Evolutionary conservation across 2,329 filamentous ascomycete species (phyloP).

Genomic region (Fusarium sp.): DNA sequence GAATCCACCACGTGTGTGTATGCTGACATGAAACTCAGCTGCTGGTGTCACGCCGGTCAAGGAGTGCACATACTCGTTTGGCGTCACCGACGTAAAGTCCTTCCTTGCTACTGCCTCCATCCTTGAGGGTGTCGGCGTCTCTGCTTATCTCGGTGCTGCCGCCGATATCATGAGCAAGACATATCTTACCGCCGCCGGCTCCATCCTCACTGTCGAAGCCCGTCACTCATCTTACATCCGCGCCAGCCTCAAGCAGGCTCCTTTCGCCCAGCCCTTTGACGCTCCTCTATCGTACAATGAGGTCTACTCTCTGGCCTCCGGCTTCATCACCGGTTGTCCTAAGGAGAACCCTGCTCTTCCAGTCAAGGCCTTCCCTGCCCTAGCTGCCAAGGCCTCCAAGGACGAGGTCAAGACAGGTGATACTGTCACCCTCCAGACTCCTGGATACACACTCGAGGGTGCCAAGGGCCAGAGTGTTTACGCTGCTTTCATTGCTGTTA

Average conservation of each 20-base stretch:
- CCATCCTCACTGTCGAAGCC: constrained; percentile 71
- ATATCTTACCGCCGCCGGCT: constrained; percentile 69
- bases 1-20: neutral
- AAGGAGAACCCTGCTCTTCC: constrained; percentile 64
- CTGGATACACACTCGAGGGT: constrained; percentile 42
- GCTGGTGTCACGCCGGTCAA: constrained; percentile 61
- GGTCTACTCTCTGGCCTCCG: constrained; percentile 72
- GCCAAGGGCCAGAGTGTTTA: constrained; percentile 43
- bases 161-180: constrained; percentile 66
- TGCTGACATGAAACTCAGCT: constrained; percentile 37
- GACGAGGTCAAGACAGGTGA: constrained; percentile 40
- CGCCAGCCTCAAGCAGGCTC: constrained; percentile 57
- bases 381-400: constrained; percentile 50
- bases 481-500: constrained; percentile 51
- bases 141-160: constrained; percentile 72
- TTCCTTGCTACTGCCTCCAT: constrained; percentile 72
- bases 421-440: constrained; percentile 44
- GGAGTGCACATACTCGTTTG: constrained; percentile 69
- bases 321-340: constrained; percentile 70
- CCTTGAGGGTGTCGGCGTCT: constrained; percentile 73
- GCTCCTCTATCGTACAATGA: constrained; percentile 66
- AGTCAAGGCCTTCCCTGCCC: constrained; percentile 68
- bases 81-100: constrained; percentile 64
- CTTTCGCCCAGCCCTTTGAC: constrained; percentile 70
- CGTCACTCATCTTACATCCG: constrained; percentile 72